Base-by-base conservation (phyloP, 208 protist genomes). In the Porcisia hertigi region DNA sequence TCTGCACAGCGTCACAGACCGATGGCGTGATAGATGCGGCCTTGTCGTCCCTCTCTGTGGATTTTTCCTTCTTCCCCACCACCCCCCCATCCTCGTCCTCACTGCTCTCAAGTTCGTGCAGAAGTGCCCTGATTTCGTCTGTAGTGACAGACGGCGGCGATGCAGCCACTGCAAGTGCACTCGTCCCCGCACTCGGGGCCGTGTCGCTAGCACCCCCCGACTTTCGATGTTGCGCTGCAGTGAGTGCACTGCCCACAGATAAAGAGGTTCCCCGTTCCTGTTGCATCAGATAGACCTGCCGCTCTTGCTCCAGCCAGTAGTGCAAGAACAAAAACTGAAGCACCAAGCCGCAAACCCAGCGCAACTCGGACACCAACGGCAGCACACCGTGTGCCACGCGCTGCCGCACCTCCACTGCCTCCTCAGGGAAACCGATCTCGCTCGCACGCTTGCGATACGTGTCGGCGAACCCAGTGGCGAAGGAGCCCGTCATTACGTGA, bases 381-480 rank as follows among this genome's bases (percentile, higher is more conserved):
- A 91, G 59, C 16, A 69, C 76, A 1, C 93, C 93, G 69, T 97
- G 93, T 3, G 93, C 91, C 73, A 97, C 89, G 23, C 91, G 90
- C 79, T 97, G 91, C 3, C 93, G 91, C 70, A 94, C 93, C 84
- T 97, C 91, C 9, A 96, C 90, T 34, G 88, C 90, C 82, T 97
- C 91, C 71, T 93, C 93, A 0, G 93, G 93, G 64, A 97, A 94
- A 20, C 79, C 89, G 57, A 96, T 91, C 59, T 83, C 54, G 7
- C 65, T 77, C 2, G 93, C 93, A 6, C 93, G 84, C 75, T 93
- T 88, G 47, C 93, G 87, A 79, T 97, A 97, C 39, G 93, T 97
- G 77, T 90, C 82, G 14, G 79, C 87, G 9, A 52, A 72, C 36
- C 82, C 74, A 14, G 47, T 80, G 4, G 88, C 90, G 57, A 96